These are phyloP conservation scores for Oryza australiensis DNA, from an alignment of 176 grass and related monocot genomes.

Conservation along the genomic window DNA sequence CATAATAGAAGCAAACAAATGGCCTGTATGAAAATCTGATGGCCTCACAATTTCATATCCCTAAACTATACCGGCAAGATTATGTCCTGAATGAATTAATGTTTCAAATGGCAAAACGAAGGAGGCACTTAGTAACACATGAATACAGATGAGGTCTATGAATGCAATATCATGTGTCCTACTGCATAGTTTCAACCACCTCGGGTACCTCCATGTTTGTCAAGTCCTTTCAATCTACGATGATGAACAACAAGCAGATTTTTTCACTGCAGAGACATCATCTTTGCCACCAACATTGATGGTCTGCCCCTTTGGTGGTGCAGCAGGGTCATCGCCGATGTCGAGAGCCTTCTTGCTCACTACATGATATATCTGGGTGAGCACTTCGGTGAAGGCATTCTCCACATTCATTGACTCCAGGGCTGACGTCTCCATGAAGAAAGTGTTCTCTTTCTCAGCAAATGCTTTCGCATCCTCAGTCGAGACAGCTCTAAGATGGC, in stretches of 20 bases:
- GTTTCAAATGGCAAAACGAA: slow-evolving; percentile 40
- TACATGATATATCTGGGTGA: slow-evolving; percentile 59
- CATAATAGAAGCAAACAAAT: slow-evolving; percentile 1
- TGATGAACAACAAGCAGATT: slow-evolving; percentile 53
- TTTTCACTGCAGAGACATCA: slow-evolving; percentile 62
- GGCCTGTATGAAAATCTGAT: background rate
- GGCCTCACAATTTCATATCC: slow-evolving; percentile 10
- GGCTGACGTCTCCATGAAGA: slow-evolving; percentile 73
- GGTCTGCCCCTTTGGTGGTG: slow-evolving; percentile 50
- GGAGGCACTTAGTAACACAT: background rate
- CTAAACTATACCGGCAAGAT: slow-evolving; percentile 33
- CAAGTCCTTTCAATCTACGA: slow-evolving; percentile 35
- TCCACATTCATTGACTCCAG: slow-evolving; percentile 61
- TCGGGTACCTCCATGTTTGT: slow-evolving; percentile 17
- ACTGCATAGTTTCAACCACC: slow-evolving; percentile 14
- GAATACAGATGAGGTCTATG: slow-evolving; percentile 31
- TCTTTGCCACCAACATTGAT: slow-evolving; percentile 52
- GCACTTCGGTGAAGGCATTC: slow-evolving; percentile 60
- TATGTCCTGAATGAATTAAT: slow-evolving; percentile 45
- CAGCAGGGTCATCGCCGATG: slow-evolving; percentile 44
- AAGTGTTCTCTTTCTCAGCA: slow-evolving; percentile 50
- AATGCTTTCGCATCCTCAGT: slow-evolving; percentile 54
- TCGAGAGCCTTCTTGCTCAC: slow-evolving; percentile 68
- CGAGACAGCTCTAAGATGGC: slow-evolving; percentile 53
- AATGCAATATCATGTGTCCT: slow-evolving; percentile 25